These are phyloP conservation scores for Ceratocystis cubensis DNA, from an alignment of 2,329 filamentous ascomycete species.

Conservation along the genomic window DNA sequence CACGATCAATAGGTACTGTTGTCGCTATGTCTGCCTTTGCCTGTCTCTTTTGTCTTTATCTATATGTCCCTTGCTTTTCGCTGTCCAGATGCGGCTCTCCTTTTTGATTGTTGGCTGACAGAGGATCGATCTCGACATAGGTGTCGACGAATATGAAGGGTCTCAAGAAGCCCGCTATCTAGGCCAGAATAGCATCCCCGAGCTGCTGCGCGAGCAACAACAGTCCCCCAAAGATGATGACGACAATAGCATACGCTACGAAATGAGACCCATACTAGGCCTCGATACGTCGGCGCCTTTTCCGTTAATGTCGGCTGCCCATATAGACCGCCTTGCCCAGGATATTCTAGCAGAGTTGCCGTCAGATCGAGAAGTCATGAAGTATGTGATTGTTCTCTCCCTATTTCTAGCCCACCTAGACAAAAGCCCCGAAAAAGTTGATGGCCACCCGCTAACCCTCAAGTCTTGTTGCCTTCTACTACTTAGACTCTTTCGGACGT, in stretches of 20 bases:
- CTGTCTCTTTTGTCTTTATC: constrained; percentile 17
- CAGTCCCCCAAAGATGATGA: constrained; percentile 40
- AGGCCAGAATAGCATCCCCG: constrained; percentile 55
- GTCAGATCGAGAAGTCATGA: constrained; percentile 53
- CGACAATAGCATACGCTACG: constrained; percentile 46
- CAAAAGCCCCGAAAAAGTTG: neutral
- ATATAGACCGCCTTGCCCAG: constrained; percentile 46
- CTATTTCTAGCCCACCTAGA: neutral
- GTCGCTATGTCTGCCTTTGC: neutral
- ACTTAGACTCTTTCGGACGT: constrained; percentile 47
- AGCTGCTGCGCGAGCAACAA: constrained; percentile 47
- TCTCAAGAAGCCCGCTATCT: constrained; percentile 47
- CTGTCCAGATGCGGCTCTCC: constrained; percentile 10
- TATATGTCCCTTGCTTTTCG: constrained; percentile 19
- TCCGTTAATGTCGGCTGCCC: constrained; percentile 51
- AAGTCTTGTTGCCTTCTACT: neutral
- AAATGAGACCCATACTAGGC: constrained; percentile 54
- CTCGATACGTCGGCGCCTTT: constrained; percentile 55
- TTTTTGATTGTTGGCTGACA: constrained; percentile 13
- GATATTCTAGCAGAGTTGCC: constrained; percentile 51
- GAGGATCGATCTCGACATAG: constrained; percentile 15
- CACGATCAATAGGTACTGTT: constrained; percentile 31
- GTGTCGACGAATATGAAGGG: constrained; percentile 41
- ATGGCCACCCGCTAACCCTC: constrained; percentile 10
- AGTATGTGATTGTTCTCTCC: constrained; percentile 34